phyloP scores from a whole-genome alignment of 768 basidiomycete species.

The Termitomyces sp. region DNA sequence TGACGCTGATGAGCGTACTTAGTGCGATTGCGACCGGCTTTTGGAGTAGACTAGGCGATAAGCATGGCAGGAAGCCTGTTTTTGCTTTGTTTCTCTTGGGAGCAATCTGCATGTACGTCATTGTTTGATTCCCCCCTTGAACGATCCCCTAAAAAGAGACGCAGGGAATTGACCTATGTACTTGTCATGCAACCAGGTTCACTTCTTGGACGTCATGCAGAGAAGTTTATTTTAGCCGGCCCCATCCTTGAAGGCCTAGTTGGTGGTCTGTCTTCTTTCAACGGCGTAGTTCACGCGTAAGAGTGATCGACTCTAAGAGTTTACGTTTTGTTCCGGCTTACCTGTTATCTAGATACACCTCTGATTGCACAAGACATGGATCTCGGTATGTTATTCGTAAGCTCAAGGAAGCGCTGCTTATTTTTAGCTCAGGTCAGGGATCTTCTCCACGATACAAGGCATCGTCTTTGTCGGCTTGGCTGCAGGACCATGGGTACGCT shows the following conservation, averaged over 20 bases:
- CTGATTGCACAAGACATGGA: slow-evolving; percentile 48
- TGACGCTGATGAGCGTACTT: slow-evolving; percentile 70
- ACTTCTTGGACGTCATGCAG: slow-evolving; percentile 47
- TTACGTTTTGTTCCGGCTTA: slow-evolving; percentile 22
- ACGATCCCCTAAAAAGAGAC: not conserved
- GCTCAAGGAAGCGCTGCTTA: not conserved
- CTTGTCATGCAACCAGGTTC: slow-evolving; percentile 64
- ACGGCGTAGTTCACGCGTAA: slow-evolving; percentile 66
- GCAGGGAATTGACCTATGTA: slow-evolving; percentile 74
- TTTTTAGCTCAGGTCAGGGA: slow-evolving; percentile 30
- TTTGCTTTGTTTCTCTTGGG: slow-evolving; percentile 65
- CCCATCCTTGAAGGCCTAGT: slow-evolving; percentile 76
- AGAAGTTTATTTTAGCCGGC: slow-evolving; percentile 70
- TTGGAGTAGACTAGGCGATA: slow-evolving; percentile 82
- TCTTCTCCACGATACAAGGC: slow-evolving; percentile 66
- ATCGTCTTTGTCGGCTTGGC: slow-evolving; percentile 76
- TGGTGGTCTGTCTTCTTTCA: slow-evolving; percentile 63
- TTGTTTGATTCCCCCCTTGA: not conserved
- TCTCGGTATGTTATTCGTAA: slow-evolving; percentile 29
- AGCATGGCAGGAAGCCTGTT: slow-evolving; percentile 70
- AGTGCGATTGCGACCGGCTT: slow-evolving; percentile 81
- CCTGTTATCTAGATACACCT: slow-evolving; percentile 39
- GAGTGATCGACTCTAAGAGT: slow-evolving; percentile 28
- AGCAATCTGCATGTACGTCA: slow-evolving; percentile 62
- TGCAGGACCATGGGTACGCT: slow-evolving; percentile 68